phyloP scores from a whole-genome alignment of 2,329 filamentous ascomycete species.

The Zarea fungicola region DNA sequence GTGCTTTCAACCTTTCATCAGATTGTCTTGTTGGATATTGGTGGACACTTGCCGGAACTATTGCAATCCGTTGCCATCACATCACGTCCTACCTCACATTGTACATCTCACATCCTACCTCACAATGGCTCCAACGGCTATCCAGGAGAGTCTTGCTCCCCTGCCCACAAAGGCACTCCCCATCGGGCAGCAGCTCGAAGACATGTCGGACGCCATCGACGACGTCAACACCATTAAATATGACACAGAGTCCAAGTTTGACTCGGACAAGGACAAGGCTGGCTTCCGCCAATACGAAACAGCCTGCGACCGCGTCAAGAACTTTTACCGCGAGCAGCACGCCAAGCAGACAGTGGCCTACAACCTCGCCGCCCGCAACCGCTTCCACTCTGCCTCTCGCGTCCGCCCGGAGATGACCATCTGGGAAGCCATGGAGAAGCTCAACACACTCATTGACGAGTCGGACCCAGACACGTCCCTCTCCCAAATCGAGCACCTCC shows the following conservation, averaged over 20 bases:
- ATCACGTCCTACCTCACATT: no score
- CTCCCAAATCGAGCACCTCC: conserved; percentile 82
- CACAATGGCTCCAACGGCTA: conserved; percentile 24
- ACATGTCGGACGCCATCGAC: conserved; percentile 44
- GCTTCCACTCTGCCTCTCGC: conserved; percentile 53
- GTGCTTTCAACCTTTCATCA: no score
- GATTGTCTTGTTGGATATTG: no score
- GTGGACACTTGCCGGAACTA: no score
- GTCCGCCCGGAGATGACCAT: conserved; percentile 67
- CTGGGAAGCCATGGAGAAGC: conserved; percentile 89
- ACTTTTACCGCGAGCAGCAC: conserved; percentile 74
- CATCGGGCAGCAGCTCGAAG: conserved; percentile 36
- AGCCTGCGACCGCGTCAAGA: conserved; percentile 78
- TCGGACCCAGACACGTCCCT: conserved; percentile 85
- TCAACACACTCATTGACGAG: conserved; percentile 86
- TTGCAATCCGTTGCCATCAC: no score
- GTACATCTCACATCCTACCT: background rate
- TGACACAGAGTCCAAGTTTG: conserved; percentile 57
- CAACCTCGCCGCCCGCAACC: conserved; percentile 71
- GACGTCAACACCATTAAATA: conserved; percentile 51
- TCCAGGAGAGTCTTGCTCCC: conserved; percentile 12
- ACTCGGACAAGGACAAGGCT: conserved; percentile 71
- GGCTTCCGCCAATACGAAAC: conserved; percentile 79
- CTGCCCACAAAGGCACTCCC: conserved; percentile 15
- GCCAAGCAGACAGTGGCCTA: conserved; percentile 73